Conservation (phyloP, 345 rosid genomes). For the Eucalyptus paniculata region DNA sequence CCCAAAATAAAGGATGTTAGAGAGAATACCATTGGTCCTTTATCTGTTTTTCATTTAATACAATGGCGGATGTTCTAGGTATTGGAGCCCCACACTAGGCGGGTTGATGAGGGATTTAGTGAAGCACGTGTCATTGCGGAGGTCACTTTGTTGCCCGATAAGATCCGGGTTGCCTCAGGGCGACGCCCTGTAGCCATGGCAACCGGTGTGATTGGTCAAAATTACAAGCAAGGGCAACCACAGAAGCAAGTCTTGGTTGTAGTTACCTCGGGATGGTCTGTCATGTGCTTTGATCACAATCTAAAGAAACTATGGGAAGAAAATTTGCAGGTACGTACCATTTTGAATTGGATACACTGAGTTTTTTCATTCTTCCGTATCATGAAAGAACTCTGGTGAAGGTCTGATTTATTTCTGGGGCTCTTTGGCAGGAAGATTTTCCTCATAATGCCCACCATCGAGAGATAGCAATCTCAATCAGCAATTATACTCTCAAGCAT, state of each 20-base stretch:
- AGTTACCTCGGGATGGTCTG: constrained; percentile 93
- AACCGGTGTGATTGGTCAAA: constrained; percentile 68
- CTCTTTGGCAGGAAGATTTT: constrained; percentile 60
- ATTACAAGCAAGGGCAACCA: constrained; percentile 55
- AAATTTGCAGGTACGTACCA: constrained; percentile 59
- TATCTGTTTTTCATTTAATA: not conserved
- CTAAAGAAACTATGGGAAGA: constrained; percentile 89
- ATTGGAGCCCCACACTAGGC: constrained; percentile 73
- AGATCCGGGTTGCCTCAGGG: constrained; percentile 74
- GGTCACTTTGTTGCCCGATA: constrained; percentile 66
- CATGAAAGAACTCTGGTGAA: not conserved
- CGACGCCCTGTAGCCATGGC: constrained; percentile 96
- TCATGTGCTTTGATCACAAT: constrained; percentile 97
- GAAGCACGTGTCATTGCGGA: constrained; percentile 74
- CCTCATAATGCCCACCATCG: constrained; percentile 87
- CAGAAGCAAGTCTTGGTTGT: constrained; percentile 93
- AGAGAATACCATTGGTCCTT: not conserved
- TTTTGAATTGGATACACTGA: not conserved
- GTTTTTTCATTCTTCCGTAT: not conserved
- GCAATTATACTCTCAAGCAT: constrained; percentile 81
- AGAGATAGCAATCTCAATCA: constrained; percentile 69
- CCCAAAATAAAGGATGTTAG: not conserved
- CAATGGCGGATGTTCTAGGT: constrained; percentile 23
- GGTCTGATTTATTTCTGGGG: not conserved
- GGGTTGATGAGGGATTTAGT: constrained; percentile 85